phyloP scores from a whole-genome alignment of 345 rosid genomes.

The Salix udensis region DNA sequence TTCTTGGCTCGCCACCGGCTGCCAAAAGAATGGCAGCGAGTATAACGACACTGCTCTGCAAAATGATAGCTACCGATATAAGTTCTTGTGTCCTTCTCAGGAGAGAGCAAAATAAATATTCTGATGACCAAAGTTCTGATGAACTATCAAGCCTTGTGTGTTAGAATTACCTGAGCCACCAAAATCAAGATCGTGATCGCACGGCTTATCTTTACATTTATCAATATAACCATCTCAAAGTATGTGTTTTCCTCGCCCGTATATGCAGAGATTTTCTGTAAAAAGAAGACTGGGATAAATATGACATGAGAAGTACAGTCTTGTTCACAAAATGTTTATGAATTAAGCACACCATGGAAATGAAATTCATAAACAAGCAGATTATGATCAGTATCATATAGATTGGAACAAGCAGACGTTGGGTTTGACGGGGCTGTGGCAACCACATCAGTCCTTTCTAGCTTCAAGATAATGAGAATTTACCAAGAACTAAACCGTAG shows the following conservation, averaged over 20 bases:
- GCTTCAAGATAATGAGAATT: neutral
- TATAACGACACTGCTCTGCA: slow-evolving; percentile 32
- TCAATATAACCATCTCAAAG: slow-evolving; percentile 27
- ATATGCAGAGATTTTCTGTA: slow-evolving; percentile 32
- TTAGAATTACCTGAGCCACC: slow-evolving; percentile 42
- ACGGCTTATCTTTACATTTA: slow-evolving; percentile 37
- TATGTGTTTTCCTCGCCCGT: slow-evolving; percentile 16
- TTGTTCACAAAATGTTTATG: neutral
- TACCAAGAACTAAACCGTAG: neutral
- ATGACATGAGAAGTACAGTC: neutral
- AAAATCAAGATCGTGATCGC: slow-evolving; percentile 23
- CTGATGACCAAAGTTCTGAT: neutral
- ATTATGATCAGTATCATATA: neutral
- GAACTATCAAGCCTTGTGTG: neutral
- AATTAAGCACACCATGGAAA: neutral
- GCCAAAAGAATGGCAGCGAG: slow-evolving; percentile 33
- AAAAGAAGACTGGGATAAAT: neutral
- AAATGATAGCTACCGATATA: neutral
- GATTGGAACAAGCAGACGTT: neutral
- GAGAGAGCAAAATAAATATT: neutral
- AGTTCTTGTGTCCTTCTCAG: neutral
- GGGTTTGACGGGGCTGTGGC: neutral
- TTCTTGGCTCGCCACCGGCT: slow-evolving; percentile 25
- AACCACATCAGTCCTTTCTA: neutral
- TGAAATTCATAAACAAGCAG: neutral